Evolutionary conservation across 495 filamentous ascomycete genomes (phyloP), one percentile per base, ranked within the genome.

Genomic region (Penicillium coffeae): DNA sequence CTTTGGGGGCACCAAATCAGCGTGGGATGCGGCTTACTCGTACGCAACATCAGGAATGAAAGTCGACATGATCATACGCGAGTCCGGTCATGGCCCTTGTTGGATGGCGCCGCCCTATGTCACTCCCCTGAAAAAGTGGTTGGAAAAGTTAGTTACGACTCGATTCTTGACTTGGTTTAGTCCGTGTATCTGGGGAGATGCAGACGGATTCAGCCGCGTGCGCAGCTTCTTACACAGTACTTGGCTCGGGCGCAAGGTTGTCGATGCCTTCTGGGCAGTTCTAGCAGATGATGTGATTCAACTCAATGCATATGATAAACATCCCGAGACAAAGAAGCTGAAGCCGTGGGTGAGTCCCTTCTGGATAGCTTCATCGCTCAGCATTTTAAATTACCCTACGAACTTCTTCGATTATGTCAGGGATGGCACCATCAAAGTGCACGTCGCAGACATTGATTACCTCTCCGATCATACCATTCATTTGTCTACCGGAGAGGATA

Each of bases 41-140:
- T 86, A 82, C 56, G 85, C 81, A 1, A 73, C 76, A 0, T 69
- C 75, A 1, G 88, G 86, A 2, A 71, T 85, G 40, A 67, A 80
- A 22, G 85, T 95, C 2, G 75, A 89, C 51, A 89, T 83, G 88
- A 70, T 95, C 21, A 90, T 95, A 50, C 78, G 90, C 47, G 79
- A 82, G 30, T 85, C 77, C 6, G 89, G 89, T 2, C 82, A 87
- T 60, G 89, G 88, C 0, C 84, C 86, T 0, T 57, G 56, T 8
- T 91, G 84, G 79, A 88, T 92, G 78, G 69, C 79, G 2, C 83
- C 83, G 2, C 65, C 84, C 6, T 75, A 78, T 37, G 72, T 86
- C n/a, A 81, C 78, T 2, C 81, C 82, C 3, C 48, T 83, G 34
- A 79, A 78, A 53, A 69, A 62, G n/a, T 78, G 76, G 68, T 59